Percentiles rank a stretch among this genome's conserved stretches.
phyloP scores from a whole-genome alignment of 108 stramenopile genomes.

The Aurantiochytrium sp. region DNA sequence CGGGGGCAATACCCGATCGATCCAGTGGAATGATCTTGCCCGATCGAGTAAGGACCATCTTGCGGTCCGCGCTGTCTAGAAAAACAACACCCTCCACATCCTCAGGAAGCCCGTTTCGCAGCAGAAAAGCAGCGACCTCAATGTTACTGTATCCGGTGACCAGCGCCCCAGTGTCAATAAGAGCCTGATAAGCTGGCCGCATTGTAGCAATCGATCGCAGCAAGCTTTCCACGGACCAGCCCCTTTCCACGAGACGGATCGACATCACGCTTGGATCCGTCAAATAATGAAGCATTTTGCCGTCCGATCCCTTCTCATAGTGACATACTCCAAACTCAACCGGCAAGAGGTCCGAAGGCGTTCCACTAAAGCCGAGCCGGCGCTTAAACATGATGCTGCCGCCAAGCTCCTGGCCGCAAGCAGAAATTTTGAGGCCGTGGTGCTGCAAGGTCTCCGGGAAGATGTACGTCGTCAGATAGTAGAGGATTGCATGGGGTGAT shows the following conservation, averaged over 20 bases:
- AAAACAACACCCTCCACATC: constrained; percentile 11
- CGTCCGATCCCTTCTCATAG: constrained; percentile 47
- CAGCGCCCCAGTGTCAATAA: constrained; percentile 31
- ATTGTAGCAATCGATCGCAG: constrained; percentile 12
- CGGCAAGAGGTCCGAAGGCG: constrained; percentile 92
- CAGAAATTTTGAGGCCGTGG: constrained; percentile 43
- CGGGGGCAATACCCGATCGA: neutral
- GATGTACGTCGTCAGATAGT: constrained; percentile 41
- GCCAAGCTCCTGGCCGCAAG: constrained; percentile 63
- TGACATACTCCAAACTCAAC: constrained; percentile 70
- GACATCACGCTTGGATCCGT: constrained; percentile 29
- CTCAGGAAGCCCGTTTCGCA: neutral
- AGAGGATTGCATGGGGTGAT: constrained; percentile 36
- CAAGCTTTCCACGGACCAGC: constrained; percentile 4
- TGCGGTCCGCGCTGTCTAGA: constrained; percentile 17
- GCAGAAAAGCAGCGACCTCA: neutral
- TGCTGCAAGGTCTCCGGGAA: constrained; percentile 54
- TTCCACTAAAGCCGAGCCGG: constrained; percentile 93
- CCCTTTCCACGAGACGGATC: neutral
- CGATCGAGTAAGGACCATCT: constrained; percentile 10
- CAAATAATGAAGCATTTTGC: constrained; percentile 42
- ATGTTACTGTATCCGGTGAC: constrained; percentile 20
- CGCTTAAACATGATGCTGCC: constrained; percentile 89
- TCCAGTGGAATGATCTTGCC: constrained; percentile 3
- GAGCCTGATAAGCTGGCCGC: neutral